phyloP scores from a whole-genome alignment of 202 grass and related monocot species.

The Eragrostis tef region DNA sequence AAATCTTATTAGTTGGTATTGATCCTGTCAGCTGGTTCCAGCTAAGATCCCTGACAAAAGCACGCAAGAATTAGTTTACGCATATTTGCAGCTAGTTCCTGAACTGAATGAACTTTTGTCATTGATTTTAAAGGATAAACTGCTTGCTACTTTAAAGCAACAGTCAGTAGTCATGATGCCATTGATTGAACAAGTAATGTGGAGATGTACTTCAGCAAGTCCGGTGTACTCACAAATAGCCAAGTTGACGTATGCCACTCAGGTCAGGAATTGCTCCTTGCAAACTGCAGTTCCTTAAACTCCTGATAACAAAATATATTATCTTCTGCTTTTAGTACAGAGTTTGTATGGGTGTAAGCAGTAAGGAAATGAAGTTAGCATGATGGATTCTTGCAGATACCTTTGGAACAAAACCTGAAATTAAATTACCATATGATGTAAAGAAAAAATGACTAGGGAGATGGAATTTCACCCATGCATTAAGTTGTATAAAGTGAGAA shows the following conservation, averaged over 20 bases:
- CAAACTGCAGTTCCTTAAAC: conserved; percentile 92
- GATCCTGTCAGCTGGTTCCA: conserved; percentile 69
- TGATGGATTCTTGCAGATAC: not conserved
- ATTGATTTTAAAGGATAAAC: not conserved
- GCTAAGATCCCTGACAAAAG: conserved; percentile 72
- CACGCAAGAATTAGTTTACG: conserved; percentile 28
- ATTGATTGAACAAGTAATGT: conserved; percentile 13
- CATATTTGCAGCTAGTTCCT: conserved; percentile 15
- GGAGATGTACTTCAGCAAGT: conserved; percentile 36
- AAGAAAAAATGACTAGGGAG: not conserved
- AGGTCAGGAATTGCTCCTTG: conserved; percentile 85
- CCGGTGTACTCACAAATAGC: conserved; percentile 73
- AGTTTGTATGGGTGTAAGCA: conserved; percentile 5
- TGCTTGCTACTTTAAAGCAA: conserved; percentile 18
- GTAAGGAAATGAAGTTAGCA: conserved; percentile 9
- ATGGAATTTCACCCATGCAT: not conserved
- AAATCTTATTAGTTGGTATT: conserved; percentile 74
- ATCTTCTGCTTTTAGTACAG: conserved; percentile 13
- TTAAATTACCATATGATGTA: conserved; percentile 7
- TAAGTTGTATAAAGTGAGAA: not conserved
- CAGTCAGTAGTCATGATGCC: not conserved
- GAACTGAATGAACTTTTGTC: conserved; percentile 8
- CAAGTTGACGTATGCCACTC: conserved; percentile 70
- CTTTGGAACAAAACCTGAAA: not conserved
- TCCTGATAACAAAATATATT: conserved; percentile 71